phyloP scores from a whole-genome alignment of 805 yeast genomes.

The Cyberlindnera petersonii region DNA sequence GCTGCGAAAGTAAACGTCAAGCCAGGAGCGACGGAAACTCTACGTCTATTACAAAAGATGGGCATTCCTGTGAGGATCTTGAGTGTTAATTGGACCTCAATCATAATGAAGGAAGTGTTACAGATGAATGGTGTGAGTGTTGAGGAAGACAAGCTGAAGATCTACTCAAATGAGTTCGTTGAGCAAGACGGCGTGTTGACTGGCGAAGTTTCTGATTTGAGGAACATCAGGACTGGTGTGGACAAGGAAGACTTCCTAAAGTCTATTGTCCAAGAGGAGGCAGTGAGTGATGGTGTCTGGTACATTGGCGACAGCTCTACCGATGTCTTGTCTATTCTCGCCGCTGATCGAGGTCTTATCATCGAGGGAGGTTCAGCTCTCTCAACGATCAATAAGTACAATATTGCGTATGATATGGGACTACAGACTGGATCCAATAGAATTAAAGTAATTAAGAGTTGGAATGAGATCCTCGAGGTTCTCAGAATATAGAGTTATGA shows the following conservation, averaged over 20 bases:
- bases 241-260: constrained; percentile 41
- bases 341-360: constrained; percentile 44
- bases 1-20: constrained; percentile 36
- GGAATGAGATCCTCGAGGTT: constrained; percentile 18
- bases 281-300: constrained; percentile 25
- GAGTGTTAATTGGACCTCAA: constrained; percentile 61
- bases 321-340: constrained; percentile 48
- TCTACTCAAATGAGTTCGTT: constrained; percentile 51
- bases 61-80: constrained; percentile 40
- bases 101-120: constrained; percentile 38
- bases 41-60: constrained; percentile 3
- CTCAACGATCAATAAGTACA: constrained; percentile 24
- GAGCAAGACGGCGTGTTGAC: constrained; percentile 21
- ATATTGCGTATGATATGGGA: constrained; percentile 20
- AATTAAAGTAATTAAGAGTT: constrained; percentile 21
- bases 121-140: constrained; percentile 21
- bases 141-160: constrained; percentile 23
- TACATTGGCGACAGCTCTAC: constrained; percentile 65
- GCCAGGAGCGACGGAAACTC: constrained; percentile 30
- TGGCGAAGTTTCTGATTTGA: constrained; percentile 1
- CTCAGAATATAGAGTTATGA: neutral
- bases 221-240: constrained; percentile 45
- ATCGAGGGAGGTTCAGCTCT: constrained; percentile 38
- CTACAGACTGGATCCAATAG: constrained; percentile 14
- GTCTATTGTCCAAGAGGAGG: constrained; percentile 19